Evolutionary conservation across 352 stramenopile species (phyloP).

Genomic region (Phytopythium sindhum): DNA sequence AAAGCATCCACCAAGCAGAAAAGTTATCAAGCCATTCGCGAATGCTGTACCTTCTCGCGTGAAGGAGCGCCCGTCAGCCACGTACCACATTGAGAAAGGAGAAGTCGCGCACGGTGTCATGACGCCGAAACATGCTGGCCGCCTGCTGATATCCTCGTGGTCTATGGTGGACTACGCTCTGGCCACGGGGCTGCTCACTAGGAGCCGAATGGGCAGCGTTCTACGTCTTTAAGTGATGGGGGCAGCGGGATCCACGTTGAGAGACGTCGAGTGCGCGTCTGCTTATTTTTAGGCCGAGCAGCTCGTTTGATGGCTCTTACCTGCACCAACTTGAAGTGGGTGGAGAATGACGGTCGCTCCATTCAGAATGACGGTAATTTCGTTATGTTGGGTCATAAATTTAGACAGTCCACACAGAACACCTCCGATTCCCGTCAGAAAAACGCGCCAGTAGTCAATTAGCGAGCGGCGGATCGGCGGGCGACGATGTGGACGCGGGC

Average conservation of each 20-base stretch:
- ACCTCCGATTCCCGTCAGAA: not conserved
- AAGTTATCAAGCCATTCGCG: too few species aligned
- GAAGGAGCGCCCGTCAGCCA: not conserved
- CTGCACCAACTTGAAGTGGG: not conserved
- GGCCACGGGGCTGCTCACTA: too few species aligned
- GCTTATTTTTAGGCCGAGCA: not conserved
- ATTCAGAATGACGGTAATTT: not conserved
- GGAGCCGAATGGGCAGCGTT: not conserved
- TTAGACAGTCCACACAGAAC: not conserved
- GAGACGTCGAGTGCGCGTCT: not conserved
- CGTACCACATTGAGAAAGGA: conserved; percentile 22
- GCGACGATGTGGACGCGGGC: not conserved
- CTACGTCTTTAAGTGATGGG: not conserved
- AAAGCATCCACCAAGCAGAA: not conserved
- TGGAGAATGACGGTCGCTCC: not conserved
- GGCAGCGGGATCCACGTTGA: not conserved
- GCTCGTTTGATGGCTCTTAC: not conserved
- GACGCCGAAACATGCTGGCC: not conserved
- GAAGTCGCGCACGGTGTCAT: conserved; percentile 13
- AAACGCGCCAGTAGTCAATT: too few species aligned
- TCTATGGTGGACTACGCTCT: too few species aligned
- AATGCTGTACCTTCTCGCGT: too few species aligned
- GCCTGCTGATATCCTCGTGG: not conserved
- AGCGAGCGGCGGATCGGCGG: too few species aligned
- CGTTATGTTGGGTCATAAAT: not conserved